Conservation (phyloP, 768 basidiomycete species). For the Mycena chlorophos region DNA sequence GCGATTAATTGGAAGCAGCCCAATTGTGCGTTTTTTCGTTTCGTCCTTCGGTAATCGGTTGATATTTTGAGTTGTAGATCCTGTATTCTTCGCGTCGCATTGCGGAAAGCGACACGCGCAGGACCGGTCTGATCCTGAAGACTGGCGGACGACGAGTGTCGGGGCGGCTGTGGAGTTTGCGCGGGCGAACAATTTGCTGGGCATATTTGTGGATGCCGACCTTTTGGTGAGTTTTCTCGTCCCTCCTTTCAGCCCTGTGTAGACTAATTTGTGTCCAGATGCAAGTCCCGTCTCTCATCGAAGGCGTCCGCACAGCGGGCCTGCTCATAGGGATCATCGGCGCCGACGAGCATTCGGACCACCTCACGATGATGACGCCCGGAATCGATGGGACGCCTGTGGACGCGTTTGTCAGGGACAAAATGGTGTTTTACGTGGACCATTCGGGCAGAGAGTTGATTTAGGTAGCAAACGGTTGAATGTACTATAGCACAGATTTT, state of each 20-base stretch:
- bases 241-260: background rate
- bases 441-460: slow-evolving; percentile 52
- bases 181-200: slow-evolving; percentile 87
- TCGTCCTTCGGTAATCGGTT: background rate
- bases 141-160: slow-evolving; percentile 66
- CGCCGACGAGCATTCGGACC: slow-evolving; percentile 44
- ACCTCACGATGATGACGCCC: slow-evolving; percentile 35
- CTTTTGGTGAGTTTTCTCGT: slow-evolving; percentile 64
- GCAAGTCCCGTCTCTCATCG: slow-evolving; percentile 86
- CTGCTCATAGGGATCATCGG: slow-evolving; percentile 86
- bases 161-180: slow-evolving; percentile 93
- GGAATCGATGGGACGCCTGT: slow-evolving; percentile 48
- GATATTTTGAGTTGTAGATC: slow-evolving; percentile 59
- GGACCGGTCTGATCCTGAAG: slow-evolving; percentile 38
- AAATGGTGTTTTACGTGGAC: slow-evolving; percentile 68
- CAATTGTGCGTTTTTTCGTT: slow-evolving; percentile 63
- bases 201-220: slow-evolving; percentile 84
- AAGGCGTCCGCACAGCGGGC: slow-evolving; percentile 85
- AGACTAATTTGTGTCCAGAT: slow-evolving; percentile 45
- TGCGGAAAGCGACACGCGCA: slow-evolving; percentile 64
- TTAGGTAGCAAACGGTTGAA: no score
- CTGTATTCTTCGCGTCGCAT: slow-evolving; percentile 90
- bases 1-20: slow-evolving; percentile 99
- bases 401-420: slow-evolving; percentile 68
- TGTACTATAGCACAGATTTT: slow-evolving; percentile 4